These are phyloP conservation scores for Avena sativa DNA, from an alignment of 176 grass and related monocot genomes.

Conservation along the genomic window DNA sequence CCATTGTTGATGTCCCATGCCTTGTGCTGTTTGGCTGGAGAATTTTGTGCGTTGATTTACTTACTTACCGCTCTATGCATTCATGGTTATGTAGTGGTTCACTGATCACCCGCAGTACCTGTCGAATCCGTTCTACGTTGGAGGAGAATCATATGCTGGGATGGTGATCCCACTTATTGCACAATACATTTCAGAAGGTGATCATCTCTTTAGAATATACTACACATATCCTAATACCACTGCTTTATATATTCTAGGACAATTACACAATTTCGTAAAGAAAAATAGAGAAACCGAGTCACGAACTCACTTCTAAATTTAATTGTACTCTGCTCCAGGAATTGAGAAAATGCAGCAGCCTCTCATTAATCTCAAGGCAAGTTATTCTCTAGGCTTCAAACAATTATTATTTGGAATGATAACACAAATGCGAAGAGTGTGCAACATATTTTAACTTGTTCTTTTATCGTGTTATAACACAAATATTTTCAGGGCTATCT, in stretches of 20 bases:
- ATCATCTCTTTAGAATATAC: neutral
- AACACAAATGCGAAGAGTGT: neutral
- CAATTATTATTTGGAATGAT: neutral
- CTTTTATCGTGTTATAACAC: neutral
- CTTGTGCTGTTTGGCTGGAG: neutral
- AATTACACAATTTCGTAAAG: neutral
- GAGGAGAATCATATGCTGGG: conserved; percentile 67
- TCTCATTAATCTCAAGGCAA: conserved; percentile 52
- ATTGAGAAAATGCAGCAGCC: conserved; percentile 44
- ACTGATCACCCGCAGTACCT: conserved; percentile 50
- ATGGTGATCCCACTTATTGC: conserved; percentile 53
- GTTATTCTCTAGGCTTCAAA: neutral
- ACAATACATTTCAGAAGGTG: conserved; percentile 59
- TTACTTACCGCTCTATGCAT: neutral
- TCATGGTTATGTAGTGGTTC: conserved; percentile 54
- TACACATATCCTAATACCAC: neutral
- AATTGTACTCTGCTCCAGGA: conserved; percentile 26
- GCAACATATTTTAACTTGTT: neutral
- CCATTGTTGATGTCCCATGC: neutral
- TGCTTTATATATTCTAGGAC: neutral
- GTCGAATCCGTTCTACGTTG: conserved; percentile 63
- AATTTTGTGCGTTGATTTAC: neutral
- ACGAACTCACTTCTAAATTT: neutral
- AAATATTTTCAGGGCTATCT: conserved; percentile 54
- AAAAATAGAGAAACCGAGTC: neutral